phyloP scores from a whole-genome alignment of 2,329 filamentous ascomycete genomes.

The Cordyceps farinosa region DNA sequence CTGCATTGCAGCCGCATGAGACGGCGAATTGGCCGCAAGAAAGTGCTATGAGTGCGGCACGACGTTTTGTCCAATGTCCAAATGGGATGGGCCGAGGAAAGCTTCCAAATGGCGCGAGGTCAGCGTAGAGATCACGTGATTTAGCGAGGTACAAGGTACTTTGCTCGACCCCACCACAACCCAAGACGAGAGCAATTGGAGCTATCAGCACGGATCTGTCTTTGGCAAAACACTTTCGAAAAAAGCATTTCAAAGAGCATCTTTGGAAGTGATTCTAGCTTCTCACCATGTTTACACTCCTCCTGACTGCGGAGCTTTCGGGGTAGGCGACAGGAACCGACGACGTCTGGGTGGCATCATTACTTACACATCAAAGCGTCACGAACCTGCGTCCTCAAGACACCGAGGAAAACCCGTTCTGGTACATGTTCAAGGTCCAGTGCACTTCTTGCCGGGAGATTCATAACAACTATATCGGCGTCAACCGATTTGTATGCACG shows the following conservation, averaged over 20 bases:
- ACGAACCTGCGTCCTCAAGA: constrained; percentile 86
- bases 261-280: not conserved
- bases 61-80: not conserved
- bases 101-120: constrained; percentile 12
- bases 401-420: constrained; percentile 77
- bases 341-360: not conserved
- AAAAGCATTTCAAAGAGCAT: not conserved
- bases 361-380: constrained; percentile 55
- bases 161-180: constrained; percentile 4
- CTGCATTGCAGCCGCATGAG: constrained; percentile 56
- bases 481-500: constrained; percentile 78
- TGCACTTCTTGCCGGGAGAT: constrained; percentile 95
- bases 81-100: constrained; percentile 8
- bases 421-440: constrained; percentile 96
- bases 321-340: constrained; percentile 48
- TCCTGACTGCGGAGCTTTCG: constrained; percentile 63
- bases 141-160: not conserved
- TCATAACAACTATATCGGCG: constrained; percentile 79
- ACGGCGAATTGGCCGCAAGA: not conserved
- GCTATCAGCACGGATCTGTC: not conserved
- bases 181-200: not conserved
- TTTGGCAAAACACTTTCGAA: not conserved
- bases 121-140: not conserved
- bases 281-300: constrained; percentile 59
- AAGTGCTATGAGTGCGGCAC: not conserved